Evolutionary conservation across 345 rosid genomes (phyloP).

Genomic region (Euclidium syriacum): DNA sequence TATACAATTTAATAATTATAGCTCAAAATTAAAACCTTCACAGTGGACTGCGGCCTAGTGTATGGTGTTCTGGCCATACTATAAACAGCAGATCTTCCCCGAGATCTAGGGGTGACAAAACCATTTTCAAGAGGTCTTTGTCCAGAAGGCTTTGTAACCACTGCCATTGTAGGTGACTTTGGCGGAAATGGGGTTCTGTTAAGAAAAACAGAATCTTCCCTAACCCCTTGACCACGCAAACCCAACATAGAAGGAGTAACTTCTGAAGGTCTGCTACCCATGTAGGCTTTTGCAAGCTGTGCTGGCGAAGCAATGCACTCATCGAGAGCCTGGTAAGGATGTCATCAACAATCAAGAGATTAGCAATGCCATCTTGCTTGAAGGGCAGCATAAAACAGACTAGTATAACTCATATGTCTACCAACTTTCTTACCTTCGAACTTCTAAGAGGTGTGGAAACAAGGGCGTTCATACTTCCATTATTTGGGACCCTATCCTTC

Average conservation of each 20-base stretch:
- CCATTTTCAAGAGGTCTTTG: slow-evolving; percentile 51
- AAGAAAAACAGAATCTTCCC: slow-evolving; percentile 41
- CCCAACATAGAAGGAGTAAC: slow-evolving; percentile 53
- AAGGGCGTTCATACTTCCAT: slow-evolving; percentile 32
- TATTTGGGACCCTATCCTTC: slow-evolving; percentile 38
- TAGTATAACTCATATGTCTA: neutral
- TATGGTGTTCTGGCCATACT: slow-evolving; percentile 89
- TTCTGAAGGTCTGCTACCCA: slow-evolving; percentile 80
- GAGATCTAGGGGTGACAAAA: slow-evolving; percentile 66
- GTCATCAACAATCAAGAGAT: slow-evolving; percentile 11
- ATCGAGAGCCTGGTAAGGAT: slow-evolving; percentile 49
- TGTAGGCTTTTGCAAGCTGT: slow-evolving; percentile 95
- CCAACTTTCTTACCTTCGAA: slow-evolving; percentile 39
- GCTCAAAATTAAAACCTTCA: slow-evolving; percentile 46
- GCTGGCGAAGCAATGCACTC: slow-evolving; percentile 79
- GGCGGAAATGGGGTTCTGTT: slow-evolving; percentile 35
- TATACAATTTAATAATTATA: neutral
- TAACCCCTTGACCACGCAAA: slow-evolving; percentile 36
- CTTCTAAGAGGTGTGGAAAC: slow-evolving; percentile 42
- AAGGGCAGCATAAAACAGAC: neutral
- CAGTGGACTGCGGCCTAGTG: slow-evolving; percentile 54
- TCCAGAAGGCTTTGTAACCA: slow-evolving; percentile 48
- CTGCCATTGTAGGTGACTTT: slow-evolving; percentile 45
- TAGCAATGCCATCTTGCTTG: neutral
- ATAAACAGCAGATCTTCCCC: slow-evolving; percentile 87